Evolutionary conservation across 1,139 yeast genomes (phyloP), one percentile per base, ranked within the genome.

Genomic region (Barnettozyma hawaiiensis): DNA sequence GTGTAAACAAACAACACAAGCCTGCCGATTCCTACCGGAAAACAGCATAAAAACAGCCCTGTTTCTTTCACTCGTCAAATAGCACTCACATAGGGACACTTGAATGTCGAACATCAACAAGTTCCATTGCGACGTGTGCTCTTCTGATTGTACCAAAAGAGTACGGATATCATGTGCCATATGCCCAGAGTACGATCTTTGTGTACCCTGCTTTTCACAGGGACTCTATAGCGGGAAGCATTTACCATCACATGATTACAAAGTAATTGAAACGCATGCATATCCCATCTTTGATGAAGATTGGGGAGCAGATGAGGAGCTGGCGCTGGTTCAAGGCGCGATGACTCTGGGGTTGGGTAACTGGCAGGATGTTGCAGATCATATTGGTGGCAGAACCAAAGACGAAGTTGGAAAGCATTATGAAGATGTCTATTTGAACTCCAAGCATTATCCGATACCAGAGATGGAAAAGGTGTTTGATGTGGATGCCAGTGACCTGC

Each of bases 261-360:
- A 81, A 58, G 85, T 92, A 21, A 83, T 92, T 34, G 98, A 92
- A 62, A 96, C 94, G 55, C 92, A 90, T 59, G 85, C 96, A 5
- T 92, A 87, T 59, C 98, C 99, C 0, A 85, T 94, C 19, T 83
- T 92, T 54, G 85, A 80, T 42, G 76, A 75, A 44, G 92, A 84
- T 40, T 92, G 99, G 99, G 98, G 98, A 26, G 98, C 98, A 0
- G 98, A 92, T 63, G 99, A 92, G 62, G 99, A 92, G 62, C 61
- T 90, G 47, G 68, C 87, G 39, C 69, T 92, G 47, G 76, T 94
- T 18, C 96, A 89, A 61, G 98, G 97, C 7, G 83, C 95, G 41
- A 96, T 90, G 62, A 83, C 86, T 6, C 75, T 76, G 44, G 98
- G 99, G 0, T 68, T 90, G 45, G 99, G 98, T 5, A 90, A 90